Conservation (phyloP, 768 basidiomycete species). For the Pulveroboletus sp. region DNA sequence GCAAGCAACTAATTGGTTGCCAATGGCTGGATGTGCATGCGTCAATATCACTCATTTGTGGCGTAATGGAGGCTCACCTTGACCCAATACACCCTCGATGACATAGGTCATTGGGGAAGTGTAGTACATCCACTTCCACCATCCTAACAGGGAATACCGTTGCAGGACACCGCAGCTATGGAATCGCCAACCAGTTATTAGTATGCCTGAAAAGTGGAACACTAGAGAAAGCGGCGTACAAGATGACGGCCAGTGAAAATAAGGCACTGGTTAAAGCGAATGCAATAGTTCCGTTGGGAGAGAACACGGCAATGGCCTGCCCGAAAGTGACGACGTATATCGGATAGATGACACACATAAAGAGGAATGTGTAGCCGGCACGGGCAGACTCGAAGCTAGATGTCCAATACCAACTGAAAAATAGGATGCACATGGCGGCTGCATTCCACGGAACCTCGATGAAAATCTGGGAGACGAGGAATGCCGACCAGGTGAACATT, state of each 20-base stretch:
- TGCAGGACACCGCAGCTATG: constrained; percentile 47
- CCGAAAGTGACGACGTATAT: constrained; percentile 43
- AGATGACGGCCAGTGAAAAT: constrained; percentile 40
- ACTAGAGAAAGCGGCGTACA: constrained; percentile 28
- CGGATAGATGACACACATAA: constrained; percentile 37
- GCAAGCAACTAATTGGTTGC: constrained; percentile 44
- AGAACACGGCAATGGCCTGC: constrained; percentile 40
- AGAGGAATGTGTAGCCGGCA: constrained; percentile 39
- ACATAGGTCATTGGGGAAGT: constrained; percentile 51
- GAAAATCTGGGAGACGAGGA: constrained; percentile 51
- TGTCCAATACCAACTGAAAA: constrained; percentile 48
- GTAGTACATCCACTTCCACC: constrained; percentile 37
- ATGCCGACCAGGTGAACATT: constrained; percentile 61
- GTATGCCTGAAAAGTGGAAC: background rate
- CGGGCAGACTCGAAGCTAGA: constrained; percentile 38
- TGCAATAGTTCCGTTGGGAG: constrained; percentile 40
- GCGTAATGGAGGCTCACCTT: constrained; percentile 14
- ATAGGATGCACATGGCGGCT: constrained; percentile 37
- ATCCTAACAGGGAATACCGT: constrained; percentile 35
- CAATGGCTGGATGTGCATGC: too few species aligned
- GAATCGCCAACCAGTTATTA: background rate
- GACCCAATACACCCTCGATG: constrained; percentile 39
- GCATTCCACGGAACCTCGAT: constrained; percentile 45
- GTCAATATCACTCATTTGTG: too few species aligned
- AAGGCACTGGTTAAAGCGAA: constrained; percentile 36